phyloP scores from a whole-genome alignment of 2,329 filamentous ascomycete genomes.

The Bipolaris gigantea region DNA sequence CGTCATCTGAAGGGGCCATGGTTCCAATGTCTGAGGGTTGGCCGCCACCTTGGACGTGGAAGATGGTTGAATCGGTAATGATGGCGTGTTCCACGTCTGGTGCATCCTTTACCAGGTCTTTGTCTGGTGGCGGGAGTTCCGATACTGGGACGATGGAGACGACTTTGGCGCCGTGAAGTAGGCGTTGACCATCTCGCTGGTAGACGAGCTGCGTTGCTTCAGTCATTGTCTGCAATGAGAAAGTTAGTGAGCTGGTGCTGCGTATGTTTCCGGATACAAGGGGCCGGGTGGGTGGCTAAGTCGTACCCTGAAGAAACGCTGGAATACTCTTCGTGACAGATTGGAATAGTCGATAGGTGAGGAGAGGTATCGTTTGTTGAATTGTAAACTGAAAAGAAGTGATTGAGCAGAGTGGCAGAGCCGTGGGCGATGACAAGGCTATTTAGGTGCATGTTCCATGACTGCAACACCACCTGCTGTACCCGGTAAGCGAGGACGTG shows the following conservation, averaged over 20 bases:
- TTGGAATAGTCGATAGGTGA: neutral
- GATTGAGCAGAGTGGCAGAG: too few species aligned
- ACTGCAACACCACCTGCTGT: neutral
- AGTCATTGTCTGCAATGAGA: slow-evolving; percentile 2
- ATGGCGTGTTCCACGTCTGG: slow-evolving; percentile 42
- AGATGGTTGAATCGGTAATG: slow-evolving; percentile 69
- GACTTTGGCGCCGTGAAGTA: slow-evolving; percentile 50
- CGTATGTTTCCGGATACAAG: neutral
- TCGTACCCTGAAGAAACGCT: neutral
- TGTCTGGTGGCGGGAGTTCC: slow-evolving; percentile 55
- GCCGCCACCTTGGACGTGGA: slow-evolving; percentile 74
- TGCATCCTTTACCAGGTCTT: slow-evolving; percentile 61
- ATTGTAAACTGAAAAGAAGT: too few species aligned
- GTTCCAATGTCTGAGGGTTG: slow-evolving; percentile 69
- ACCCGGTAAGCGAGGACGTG: neutral
- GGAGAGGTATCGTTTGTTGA: neutral
- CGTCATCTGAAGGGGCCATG: slow-evolving; percentile 46
- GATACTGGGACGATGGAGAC: slow-evolving; percentile 54
- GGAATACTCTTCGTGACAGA: neutral
- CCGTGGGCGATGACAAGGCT: neutral
- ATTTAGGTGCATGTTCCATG: neutral
- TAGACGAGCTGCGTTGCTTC: slow-evolving; percentile 27
- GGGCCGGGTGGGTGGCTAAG: too few species aligned
- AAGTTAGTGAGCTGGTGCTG: slow-evolving; percentile 20
- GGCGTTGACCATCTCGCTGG: slow-evolving; percentile 47